Base-by-base conservation (phyloP, 768 basidiomycete genomes). In the Boletus subparvulus region DNA sequence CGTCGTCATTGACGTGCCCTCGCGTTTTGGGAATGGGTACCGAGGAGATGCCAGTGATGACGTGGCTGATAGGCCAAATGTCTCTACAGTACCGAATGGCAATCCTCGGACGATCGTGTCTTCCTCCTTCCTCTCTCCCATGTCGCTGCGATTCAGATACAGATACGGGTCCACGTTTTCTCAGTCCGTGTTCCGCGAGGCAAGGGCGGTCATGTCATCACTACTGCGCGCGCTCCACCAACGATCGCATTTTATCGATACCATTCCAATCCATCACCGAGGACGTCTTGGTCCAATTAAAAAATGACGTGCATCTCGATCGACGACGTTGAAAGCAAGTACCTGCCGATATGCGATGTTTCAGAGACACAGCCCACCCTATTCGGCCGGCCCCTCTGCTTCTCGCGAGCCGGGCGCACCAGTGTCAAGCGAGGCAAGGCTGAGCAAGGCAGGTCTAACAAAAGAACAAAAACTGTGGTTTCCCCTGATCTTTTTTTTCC, bases 101-200 rank as follows among this genome's bases (percentile, higher is more conserved):
- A 30, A 59, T 35, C 24, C 21, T 33, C 36, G 40, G 36, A 42
- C 35, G 30, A 59, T 50, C 52, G 26, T 21, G 17, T 26, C 39
- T 30, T 43, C 51, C 36, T 13, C 32, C 35, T 42, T 10, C 55
- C 21, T 41, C 17, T 12, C 42, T 32, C 39, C 30, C 45, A 14
- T 24, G 36, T 30, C 19, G 14, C 13, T 37, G 24, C 9, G 16
- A 30, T 50, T 12, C 33, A 36, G 26, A 41, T 24, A 36, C 24
- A 21, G 49, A 41, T 36, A 51, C n/a, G 36, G 24, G 8, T 33
- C 50, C 61, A 62, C 54, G 49, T 48, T 48, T 47, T 33, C 50
- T 45, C 55, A n/a, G 55, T 14, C 61, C 30, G 3, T 33, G 52
- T 50, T 50, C 62, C 56, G 37, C 51, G 61, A 51, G 47, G 39